Evolutionary conservation across 1,284 basidiomycete species (phyloP).

Genomic region (Takashimella tepidaria): DNA sequence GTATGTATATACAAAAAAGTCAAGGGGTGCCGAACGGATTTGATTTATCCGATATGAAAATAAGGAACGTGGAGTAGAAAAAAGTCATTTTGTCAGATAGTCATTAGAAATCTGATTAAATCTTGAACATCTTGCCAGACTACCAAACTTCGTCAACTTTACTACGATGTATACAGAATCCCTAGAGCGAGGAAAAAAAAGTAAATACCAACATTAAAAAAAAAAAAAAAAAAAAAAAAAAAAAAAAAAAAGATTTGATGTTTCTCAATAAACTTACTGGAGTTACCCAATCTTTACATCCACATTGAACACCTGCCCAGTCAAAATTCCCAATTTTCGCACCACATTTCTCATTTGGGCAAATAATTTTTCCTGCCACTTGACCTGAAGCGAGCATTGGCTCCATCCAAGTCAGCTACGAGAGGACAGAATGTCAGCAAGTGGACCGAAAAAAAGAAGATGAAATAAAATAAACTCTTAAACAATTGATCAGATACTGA

Average conservation of each 20-base stretch:
- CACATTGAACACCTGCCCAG: constrained; percentile 92
- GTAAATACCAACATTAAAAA: constrained; percentile 4
- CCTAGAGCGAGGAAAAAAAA: too few species aligned
- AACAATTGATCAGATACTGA: too few species aligned
- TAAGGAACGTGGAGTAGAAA: too few species aligned
- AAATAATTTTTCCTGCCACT: constrained; percentile 79
- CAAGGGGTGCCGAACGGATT: too few species aligned
- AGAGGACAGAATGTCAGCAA: constrained; percentile 7
- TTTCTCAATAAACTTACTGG: constrained; percentile 56
- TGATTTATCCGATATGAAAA: too few species aligned
- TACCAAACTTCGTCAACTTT: constrained; percentile 78
- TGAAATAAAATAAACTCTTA: too few species aligned
- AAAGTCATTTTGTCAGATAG: too few species aligned
- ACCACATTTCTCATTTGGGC: constrained; percentile 83
- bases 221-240: too few species aligned
- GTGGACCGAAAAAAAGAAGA: too few species aligned
- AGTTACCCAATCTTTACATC: constrained; percentile 83
- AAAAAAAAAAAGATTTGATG: constrained; percentile 4
- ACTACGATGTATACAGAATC: constrained; percentile 81
- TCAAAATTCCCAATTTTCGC: constrained; percentile 92
- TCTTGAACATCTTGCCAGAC: too few species aligned
- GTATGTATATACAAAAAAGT: too few species aligned
- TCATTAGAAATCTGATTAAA: too few species aligned
- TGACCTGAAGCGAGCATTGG: constrained; percentile 66
- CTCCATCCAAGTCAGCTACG: constrained; percentile 98